Evolutionary conservation across 768 basidiomycete genomes (phyloP), one percentile per base, ranked within the genome.

Genomic region (Boletus vermiculosoides): DNA sequence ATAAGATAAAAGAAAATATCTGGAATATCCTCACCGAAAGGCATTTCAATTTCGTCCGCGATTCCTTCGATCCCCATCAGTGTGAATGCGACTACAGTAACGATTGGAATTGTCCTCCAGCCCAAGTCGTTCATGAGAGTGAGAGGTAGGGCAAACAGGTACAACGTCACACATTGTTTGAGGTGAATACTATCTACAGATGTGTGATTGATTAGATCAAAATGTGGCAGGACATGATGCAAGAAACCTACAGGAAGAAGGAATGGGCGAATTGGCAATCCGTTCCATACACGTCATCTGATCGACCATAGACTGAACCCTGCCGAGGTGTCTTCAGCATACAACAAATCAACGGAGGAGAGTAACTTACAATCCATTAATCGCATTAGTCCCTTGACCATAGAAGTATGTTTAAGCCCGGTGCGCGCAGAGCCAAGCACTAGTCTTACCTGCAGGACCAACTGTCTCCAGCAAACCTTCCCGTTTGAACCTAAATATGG

Each of bases 51-150:
- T 72, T 93, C 87, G 58, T 95, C 88, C 0, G 95, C 94, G 61
- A 97, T 98, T 5, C 93, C 94, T 77, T 97, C 94, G 50, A 98
- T 91, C 18, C 94, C 93, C 83, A 94, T 94, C 51, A 97, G 82
- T 0, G 90, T 94, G 76, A 95, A 94, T 9, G 92, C 86, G 30
- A 94, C 87, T 15, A 90, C 83, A 22, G 92, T 93, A 20, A 92
- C 85, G 25, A 94, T 78, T n/a, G 90, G 90, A 11, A 96, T 79
- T 67, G 89, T 90, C 46, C 79, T 82, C 89, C 91, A 94, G 34
- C 87, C 87, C 63, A 95, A 77, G 45, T 93, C 87, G 53, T 85
- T 81, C 45, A 94, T 84, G 31, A 98, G 80, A 2, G 90, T 90
- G 63, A 95, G 83, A 5, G 96, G 96, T 9, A 98, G 80, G 20